Evolutionary conservation across 257 asterid species (phyloP), one percentile per base, ranked within the genome.

Genomic region (Solanum pinnatisectum): DNA sequence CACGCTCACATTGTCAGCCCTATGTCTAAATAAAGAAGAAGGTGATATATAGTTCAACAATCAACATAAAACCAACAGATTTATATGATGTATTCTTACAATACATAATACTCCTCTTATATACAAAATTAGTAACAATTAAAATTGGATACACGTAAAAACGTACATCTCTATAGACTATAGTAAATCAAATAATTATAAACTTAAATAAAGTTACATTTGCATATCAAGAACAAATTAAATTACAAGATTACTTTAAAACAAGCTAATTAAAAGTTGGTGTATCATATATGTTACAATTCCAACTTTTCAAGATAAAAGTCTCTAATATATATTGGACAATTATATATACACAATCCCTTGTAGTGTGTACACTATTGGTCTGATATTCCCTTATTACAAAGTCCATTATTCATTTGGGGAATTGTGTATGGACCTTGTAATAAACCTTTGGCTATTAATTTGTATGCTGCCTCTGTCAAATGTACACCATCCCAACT

Each of bases 401-500:
- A 83, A 39, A 63, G 25, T 15, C 49, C 56, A 39, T 78, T 8
- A 39, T 86, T 12, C 3, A 90, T 85, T 9, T 2, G 89, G 46
- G 91, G 90, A 81, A 30, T 79, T 37, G 92, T 82, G 37, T 87
- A 88, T 23, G 89, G 87, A 59, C 93, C 93, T 36, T 87, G 37
- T 20, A 93, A 14, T 25, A 93, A 84, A 3, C 90, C 90, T 15
- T 16, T 23, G 68, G 93, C 91, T 0, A 93, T 84, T 44, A 35
- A 83, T 67, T 37, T 77, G 33, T 91, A 87, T 14, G 94, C 92
- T 33, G 92, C 93, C 89, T 92, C 93, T 6, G 94, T 92, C 8
- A 87, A 63, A 77, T 92, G 94, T 23, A 88, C 2, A 22, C 94
- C 94, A 73, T 92, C 93, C 94, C 94, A 92, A 65, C 65, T 91